Percentiles rank a stretch among this genome's conserved stretches.
Conservation (phyloP, 768 basidiomycete genomes). For the Mycena galopus region DNA sequence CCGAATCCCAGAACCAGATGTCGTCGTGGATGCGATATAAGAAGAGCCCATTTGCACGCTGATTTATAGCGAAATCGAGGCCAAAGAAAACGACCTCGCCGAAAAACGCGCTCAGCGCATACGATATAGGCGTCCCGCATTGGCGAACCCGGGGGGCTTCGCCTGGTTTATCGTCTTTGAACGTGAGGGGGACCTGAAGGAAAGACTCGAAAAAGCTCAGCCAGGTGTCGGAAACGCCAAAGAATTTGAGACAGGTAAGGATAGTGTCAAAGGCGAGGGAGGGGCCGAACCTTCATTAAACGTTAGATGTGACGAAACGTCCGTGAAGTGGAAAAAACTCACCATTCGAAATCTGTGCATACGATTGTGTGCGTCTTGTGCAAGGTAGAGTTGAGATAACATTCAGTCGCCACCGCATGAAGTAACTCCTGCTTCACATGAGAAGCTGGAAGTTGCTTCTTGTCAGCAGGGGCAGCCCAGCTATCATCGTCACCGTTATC, state of each 20-base stretch:
- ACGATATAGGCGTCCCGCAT: slow-evolving; percentile 11
- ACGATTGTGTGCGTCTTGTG: slow-evolving; percentile 52
- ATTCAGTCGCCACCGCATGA: slow-evolving; percentile 56
- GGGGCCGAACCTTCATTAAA: slow-evolving; percentile 36
- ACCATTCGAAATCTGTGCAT: slow-evolving; percentile 57
- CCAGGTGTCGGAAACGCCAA: neutral
- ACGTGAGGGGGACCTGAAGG: neutral
- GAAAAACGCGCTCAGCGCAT: slow-evolving; percentile 5
- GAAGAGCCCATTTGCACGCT: neutral
- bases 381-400: slow-evolving; percentile 49
- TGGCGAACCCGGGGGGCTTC: neutral
- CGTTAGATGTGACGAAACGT: neutral
- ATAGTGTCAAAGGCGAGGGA: slow-evolving; percentile 44
- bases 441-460: slow-evolving; percentile 33
- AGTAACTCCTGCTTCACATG: slow-evolving; percentile 55
- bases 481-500: slow-evolving; percentile 43
- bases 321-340: neutral
- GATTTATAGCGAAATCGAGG: neutral
- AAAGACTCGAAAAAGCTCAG: neutral
- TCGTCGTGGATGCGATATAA: slow-evolving; percentile 4
- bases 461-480: too few relatives aligned
- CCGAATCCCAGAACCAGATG: slow-evolving; percentile 6
- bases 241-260: neutral
- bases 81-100: slow-evolving; percentile 4
- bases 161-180: slow-evolving; percentile 4